These are phyloP conservation scores for Nothopassalora personata DNA, from an alignment of 2,329 filamentous ascomycete genomes.

Conservation along the genomic window DNA sequence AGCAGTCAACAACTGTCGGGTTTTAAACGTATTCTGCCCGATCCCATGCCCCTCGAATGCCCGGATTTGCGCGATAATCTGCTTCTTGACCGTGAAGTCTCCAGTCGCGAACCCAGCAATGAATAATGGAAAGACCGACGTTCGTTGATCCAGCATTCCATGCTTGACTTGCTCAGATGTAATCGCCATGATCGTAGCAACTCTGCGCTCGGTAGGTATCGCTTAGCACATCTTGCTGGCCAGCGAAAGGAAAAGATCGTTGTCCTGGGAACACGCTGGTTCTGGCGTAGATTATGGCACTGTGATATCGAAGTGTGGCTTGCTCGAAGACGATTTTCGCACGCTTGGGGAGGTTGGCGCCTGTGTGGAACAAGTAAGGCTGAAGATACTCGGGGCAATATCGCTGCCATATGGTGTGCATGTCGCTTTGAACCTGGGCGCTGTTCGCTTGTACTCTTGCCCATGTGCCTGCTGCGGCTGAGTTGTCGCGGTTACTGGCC, in stretches of 20 bases:
- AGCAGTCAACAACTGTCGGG: conserved; percentile 42
- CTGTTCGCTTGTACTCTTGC: conserved; percentile 26
- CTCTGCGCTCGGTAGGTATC: conserved; percentile 45
- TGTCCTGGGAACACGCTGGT: conserved; percentile 51
- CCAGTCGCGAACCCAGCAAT: conserved; percentile 46
- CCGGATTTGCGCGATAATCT: conserved; percentile 47
- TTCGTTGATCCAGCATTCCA: conserved; percentile 38
- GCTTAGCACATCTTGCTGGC: conserved; percentile 27
- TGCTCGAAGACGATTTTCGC: conserved; percentile 36
- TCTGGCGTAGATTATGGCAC: conserved; percentile 47
- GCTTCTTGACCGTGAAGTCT: conserved; percentile 40
- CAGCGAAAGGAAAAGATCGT: conserved; percentile 36
- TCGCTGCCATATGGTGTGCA: conserved; percentile 27
- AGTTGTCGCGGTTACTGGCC: conserved; percentile 14
- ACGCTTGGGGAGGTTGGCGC: conserved; percentile 30
- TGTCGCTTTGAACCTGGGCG: conserved; percentile 26
- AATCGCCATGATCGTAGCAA: conserved; percentile 42
- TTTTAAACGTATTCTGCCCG: conserved; percentile 44
- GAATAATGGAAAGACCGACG: conserved; percentile 51
- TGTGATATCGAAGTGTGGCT: conserved; percentile 46
- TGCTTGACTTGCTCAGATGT: conserved; percentile 38
- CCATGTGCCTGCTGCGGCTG: conserved; percentile 17
- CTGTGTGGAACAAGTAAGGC: background rate
- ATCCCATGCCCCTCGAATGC: conserved; percentile 44
- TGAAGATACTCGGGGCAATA: conserved; percentile 26